Conservation (phyloP, 305 asterid species). For the Withania somnifera region DNA sequence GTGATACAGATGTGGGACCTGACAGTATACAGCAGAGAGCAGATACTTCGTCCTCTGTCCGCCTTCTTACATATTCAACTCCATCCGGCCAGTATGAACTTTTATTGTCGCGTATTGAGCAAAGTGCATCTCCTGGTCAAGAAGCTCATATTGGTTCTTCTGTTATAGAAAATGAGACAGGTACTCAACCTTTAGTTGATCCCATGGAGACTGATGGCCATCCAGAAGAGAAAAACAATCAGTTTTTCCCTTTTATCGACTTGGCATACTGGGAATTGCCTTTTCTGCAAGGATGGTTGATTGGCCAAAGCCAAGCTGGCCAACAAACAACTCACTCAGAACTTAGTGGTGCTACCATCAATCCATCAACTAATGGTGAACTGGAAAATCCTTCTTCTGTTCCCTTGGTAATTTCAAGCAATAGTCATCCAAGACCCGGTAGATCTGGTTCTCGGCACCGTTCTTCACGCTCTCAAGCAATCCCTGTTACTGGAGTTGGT, state of each 20-base stretch:
- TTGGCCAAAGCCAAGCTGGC: conserved; percentile 89
- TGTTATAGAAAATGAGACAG: conserved; percentile 32
- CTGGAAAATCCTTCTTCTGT: conserved; percentile 34
- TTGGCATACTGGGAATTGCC: conserved; percentile 88
- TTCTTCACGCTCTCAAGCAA: conserved; percentile 41
- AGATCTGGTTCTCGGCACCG: conserved; percentile 65
- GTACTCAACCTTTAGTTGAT: conserved; percentile 40
- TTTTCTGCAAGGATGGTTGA: conserved; percentile 89
- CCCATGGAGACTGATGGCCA: conserved; percentile 67
- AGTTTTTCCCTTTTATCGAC: conserved; percentile 64
- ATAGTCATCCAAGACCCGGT: conserved; percentile 43
- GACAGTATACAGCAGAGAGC: conserved; percentile 40
- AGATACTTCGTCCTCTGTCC: conserved; percentile 60
- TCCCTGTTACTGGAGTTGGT: conserved; percentile 28
- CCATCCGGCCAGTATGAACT: conserved; percentile 88
- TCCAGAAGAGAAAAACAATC: conserved; percentile 63
- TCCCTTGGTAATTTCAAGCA: conserved; percentile 35
- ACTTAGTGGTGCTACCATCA: conserved; percentile 33
- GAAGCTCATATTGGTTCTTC: conserved; percentile 42
- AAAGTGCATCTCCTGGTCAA: conserved; percentile 34
- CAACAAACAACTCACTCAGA: conserved; percentile 50
- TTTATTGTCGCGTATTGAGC: conserved; percentile 62
- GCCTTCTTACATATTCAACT: conserved; percentile 81
- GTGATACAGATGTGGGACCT: conserved; percentile 31
- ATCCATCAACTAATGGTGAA: conserved; percentile 27